A percentile compares a stretch with the other conserved stretches of the same genome.
phyloP scores from a whole-genome alignment of 2,329 filamentous ascomycete genomes.

The Juglanconis sp. region DNA sequence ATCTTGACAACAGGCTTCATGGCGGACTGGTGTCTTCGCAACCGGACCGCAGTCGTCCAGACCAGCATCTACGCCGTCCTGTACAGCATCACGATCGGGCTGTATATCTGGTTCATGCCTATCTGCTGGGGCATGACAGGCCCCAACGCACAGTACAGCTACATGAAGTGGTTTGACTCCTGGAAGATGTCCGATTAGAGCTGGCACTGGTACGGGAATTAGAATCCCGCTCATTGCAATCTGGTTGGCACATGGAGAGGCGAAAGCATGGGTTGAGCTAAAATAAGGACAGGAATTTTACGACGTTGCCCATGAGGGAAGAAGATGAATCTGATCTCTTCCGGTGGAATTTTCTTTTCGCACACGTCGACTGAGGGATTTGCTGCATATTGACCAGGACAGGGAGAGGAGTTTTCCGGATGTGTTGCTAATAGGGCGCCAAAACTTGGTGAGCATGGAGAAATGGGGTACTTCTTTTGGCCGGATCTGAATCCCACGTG shows the following conservation, averaged over 20 bases:
- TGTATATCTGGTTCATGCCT: constrained; percentile 88
- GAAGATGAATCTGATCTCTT: neutral
- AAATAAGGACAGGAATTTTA: neutral
- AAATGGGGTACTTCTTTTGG: neutral
- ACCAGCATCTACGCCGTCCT: constrained; percentile 69
- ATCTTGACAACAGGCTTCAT: constrained; percentile 88
- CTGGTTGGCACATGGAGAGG: neutral
- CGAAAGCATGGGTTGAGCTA: neutral
- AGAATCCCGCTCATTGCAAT: too few relatives aligned
- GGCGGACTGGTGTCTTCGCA: constrained; percentile 75
- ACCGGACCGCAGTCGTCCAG: constrained; percentile 61
- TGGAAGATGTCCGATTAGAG: constrained; percentile 76
- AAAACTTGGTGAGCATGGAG: neutral
- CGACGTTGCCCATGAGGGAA: neutral
- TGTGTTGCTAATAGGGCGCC: neutral
- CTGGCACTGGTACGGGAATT: neutral
- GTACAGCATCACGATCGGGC: constrained; percentile 70
- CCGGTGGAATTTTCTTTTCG: neutral
- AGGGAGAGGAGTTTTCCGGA: constrained; percentile 4
- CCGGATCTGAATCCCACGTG: constrained; percentile 6
- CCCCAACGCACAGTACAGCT: constrained; percentile 75
- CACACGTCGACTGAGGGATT: neutral
- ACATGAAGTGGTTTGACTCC: constrained; percentile 88
- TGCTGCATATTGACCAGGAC: constrained; percentile 8
- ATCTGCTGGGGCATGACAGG: constrained; percentile 97